Evolutionary conservation across 2,329 filamentous ascomycete species (phyloP).

Genomic region (Xylariales sp.): DNA sequence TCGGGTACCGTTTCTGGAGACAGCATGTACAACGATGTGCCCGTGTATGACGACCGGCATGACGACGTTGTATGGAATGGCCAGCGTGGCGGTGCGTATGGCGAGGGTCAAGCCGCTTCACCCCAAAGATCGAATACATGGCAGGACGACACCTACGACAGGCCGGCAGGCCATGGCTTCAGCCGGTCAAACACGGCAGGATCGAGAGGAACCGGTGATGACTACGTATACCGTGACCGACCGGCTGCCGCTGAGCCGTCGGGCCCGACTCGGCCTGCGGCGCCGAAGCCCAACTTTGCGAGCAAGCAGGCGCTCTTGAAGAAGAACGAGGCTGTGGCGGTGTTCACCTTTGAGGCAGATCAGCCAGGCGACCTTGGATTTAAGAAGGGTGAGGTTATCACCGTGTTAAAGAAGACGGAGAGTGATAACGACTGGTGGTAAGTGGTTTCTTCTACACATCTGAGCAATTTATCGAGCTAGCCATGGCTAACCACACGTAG

Average conservation of each 20-base stretch:
- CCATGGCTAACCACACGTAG: conserved; percentile 52
- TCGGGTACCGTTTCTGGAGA: conserved; percentile 55
- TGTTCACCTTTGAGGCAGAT: conserved; percentile 95
- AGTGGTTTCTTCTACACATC: conserved; percentile 49
- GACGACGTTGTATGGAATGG: conserved; percentile 90
- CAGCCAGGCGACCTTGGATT: conserved; percentile 93
- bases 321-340: conserved; percentile 86
- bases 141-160: conserved; percentile 81
- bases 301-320: conserved; percentile 67
- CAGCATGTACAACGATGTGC: conserved; percentile 91
- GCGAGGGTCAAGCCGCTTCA: conserved; percentile 42
- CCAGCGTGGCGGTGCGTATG: conserved; percentile 74
- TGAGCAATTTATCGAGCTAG: not conserved
- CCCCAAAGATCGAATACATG: conserved; percentile 76
- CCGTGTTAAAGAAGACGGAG: conserved; percentile 92
- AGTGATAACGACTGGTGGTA: conserved; percentile 96
- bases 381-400: conserved; percentile 97
- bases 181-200: conserved; percentile 65
- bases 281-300: conserved; percentile 87
- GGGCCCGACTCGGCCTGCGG: conserved; percentile 81
- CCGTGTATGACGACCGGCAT: conserved; percentile 85
- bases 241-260: conserved; percentile 56
- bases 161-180: conserved; percentile 57
- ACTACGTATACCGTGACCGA: conserved; percentile 58
- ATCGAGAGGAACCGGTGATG: conserved; percentile 55